Conservation (phyloP, 2,329 filamentous ascomycete genomes). For the Cadophora gregata region DNA sequence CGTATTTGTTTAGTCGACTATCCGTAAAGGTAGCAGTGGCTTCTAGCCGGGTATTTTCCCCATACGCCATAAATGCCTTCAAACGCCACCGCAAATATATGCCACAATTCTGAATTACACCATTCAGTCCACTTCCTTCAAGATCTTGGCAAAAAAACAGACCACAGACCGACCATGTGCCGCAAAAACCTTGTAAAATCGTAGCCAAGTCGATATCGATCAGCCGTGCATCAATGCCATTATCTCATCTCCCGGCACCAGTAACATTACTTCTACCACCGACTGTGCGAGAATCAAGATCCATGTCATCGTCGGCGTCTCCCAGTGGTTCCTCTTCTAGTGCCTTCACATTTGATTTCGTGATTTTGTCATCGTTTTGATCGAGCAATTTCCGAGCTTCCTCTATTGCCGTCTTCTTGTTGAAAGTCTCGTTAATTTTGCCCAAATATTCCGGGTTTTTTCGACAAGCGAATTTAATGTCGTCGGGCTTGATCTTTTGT, state of each 20-base stretch:
- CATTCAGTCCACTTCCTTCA: neutral
- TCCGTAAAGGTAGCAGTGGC: constrained; percentile 15
- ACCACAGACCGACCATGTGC: neutral
- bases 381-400: constrained; percentile 78
- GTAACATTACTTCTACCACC: constrained; percentile 36
- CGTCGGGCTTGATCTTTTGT: constrained; percentile 97
- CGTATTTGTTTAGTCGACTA: neutral
- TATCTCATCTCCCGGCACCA: constrained; percentile 11
- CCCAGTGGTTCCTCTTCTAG: constrained; percentile 57
- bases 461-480: constrained; percentile 93
- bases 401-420: constrained; percentile 87
- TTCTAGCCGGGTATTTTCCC: constrained; percentile 20
- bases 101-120: neutral
- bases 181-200: neutral
- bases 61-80: constrained; percentile 17
- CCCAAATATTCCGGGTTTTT: constrained; percentile 86
- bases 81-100: constrained; percentile 6
- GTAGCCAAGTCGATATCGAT: neutral
- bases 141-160: neutral
- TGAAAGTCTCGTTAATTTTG: constrained; percentile 85
- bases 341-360: constrained; percentile 54
- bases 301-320: constrained; percentile 58
- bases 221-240: neutral
- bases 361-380: constrained; percentile 68
- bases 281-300: constrained; percentile 44